A percentile compares a stretch with the other conserved stretches of the same genome.
Conservation (phyloP, 1,284 basidiomycete species). For the Xerocomus minutiporus region DNA sequence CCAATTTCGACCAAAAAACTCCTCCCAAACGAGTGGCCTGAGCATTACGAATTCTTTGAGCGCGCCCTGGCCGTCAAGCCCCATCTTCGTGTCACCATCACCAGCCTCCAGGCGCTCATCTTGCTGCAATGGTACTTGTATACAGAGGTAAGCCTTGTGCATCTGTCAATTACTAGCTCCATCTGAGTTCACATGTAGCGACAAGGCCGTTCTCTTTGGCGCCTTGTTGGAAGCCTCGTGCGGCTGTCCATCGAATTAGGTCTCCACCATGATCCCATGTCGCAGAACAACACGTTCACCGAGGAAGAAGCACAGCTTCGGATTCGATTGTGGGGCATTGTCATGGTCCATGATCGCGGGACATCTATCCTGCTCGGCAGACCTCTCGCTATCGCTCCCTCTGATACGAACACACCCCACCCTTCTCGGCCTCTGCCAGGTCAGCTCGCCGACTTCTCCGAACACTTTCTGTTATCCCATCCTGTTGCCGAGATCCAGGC, state of each 20-base stretch:
- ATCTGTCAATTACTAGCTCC: not conserved
- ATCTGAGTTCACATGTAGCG: slow-evolving; percentile 43
- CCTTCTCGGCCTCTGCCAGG: slow-evolving; percentile 49
- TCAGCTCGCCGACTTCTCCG: slow-evolving; percentile 46
- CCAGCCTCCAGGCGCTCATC: slow-evolving; percentile 75
- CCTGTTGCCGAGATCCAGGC: slow-evolving; percentile 76
- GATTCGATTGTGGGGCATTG: slow-evolving; percentile 75
- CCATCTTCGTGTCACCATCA: slow-evolving; percentile 72
- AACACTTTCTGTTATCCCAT: slow-evolving; percentile 67
- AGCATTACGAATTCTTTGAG: slow-evolving; percentile 76
- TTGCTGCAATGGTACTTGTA: slow-evolving; percentile 82
- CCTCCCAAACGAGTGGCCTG: slow-evolving; percentile 72
- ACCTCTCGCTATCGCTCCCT: slow-evolving; percentile 73
- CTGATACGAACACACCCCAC: slow-evolving; percentile 71
- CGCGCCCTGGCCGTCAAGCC: slow-evolving; percentile 71
- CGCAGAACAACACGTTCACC: slow-evolving; percentile 60
- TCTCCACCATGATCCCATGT: slow-evolving; percentile 74
- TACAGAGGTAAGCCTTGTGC: slow-evolving; percentile 56
- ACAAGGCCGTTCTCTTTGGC: slow-evolving; percentile 79
- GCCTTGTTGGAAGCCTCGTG: slow-evolving; percentile 75
- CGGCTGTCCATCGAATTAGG: slow-evolving; percentile 76
- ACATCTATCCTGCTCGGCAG: slow-evolving; percentile 79
- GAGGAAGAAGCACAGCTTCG: slow-evolving; percentile 71
- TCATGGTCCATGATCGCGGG: slow-evolving; percentile 77
- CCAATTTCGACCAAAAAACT: slow-evolving; percentile 47